Conservation (phyloP, 2,329 filamentous ascomycete genomes). For the Akanthomyces uredinophilus region DNA sequence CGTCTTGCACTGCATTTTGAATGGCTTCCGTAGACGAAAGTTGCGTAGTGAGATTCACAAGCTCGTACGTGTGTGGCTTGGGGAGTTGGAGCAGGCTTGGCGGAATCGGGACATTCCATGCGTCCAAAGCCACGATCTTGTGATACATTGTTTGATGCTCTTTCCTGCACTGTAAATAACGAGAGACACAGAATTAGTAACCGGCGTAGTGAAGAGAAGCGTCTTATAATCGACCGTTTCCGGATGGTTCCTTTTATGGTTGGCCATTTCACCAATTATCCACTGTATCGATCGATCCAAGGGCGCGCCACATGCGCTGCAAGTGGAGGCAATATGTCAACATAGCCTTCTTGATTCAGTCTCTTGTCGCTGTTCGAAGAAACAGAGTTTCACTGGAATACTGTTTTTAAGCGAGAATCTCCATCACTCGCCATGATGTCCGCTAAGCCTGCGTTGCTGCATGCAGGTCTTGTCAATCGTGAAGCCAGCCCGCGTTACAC, state of each 20-base stretch:
- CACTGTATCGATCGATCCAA: constrained; percentile 4
- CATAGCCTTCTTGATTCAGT: background rate
- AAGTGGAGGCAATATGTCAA: background rate
- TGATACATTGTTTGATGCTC: background rate
- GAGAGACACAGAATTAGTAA: background rate
- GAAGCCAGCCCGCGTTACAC: no score
- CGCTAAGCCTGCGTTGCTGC: no score
- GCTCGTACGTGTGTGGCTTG: constrained; percentile 5
- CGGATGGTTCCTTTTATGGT: background rate
- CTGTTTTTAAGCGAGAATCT: no score
- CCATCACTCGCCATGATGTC: no score
- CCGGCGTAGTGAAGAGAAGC: no score
- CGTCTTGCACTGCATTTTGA: background rate
- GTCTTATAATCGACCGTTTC: background rate
- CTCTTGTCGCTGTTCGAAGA: no score
- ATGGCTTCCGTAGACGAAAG: background rate
- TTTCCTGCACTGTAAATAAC: background rate
- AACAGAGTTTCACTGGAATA: no score
- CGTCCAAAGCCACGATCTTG: constrained; percentile 5
- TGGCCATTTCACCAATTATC: background rate
- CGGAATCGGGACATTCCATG: constrained; percentile 7
- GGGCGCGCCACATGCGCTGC: constrained; percentile 3
- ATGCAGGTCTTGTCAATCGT: no score
- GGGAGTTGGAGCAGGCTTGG: background rate
- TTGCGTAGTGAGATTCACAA: background rate